Conservation (phyloP, 441 rosid species). For the Eutrema salsugineum region DNA sequence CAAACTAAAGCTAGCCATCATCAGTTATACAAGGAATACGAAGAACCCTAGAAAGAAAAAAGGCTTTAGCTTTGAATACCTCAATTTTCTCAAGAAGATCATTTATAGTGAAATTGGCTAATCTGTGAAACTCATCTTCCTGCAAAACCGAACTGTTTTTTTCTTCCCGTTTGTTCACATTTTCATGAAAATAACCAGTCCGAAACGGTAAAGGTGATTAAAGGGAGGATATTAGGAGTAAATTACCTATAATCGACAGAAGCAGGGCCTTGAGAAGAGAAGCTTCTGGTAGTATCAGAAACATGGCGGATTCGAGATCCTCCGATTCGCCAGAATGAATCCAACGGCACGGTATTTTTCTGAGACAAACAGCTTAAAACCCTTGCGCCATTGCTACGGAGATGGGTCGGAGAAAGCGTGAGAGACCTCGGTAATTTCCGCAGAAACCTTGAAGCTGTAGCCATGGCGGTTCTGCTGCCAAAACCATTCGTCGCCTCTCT, state of each 20-base stretch:
- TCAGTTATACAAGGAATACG: background rate
- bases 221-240: background rate
- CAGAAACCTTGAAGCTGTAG: conserved; percentile 51
- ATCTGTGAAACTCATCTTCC: conserved; percentile 83
- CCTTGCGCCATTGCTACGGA: background rate
- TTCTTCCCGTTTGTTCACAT: background rate
- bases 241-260: conserved; percentile 58
- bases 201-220: background rate
- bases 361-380: conserved; percentile 15
- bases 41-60: background rate
- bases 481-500: background rate
- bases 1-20: background rate
- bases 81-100: conserved; percentile 80
- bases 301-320: conserved; percentile 8
- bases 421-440: conserved; percentile 41
- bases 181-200: background rate
- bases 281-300: conserved; percentile 35
- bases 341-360: background rate
- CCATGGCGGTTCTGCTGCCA: conserved; percentile 23
- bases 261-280: conserved; percentile 58
- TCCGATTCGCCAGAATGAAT: background rate
- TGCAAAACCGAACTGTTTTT: conserved; percentile 63
- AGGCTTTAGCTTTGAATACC: conserved; percentile 32
- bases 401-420: conserved; percentile 21
- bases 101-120: conserved; percentile 73